Base-by-base conservation (phyloP, 345 rosid species). In the Microthlaspi erraticum region DNA sequence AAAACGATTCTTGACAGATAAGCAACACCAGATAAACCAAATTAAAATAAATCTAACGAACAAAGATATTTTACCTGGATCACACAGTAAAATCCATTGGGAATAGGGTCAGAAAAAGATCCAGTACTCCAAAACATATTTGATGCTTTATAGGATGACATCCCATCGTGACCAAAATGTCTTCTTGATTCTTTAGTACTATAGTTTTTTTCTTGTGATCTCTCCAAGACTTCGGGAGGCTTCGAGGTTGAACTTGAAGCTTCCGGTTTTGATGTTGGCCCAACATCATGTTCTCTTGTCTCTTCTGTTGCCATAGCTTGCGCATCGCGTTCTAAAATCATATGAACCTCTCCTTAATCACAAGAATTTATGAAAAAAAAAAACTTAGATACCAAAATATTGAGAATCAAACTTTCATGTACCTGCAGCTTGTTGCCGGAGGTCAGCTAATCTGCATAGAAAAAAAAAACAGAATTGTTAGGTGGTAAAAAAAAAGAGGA, bases 91-190 rank as follows among this genome's bases (percentile, higher is more conserved):
- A 89, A 89, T 38, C 96, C 95, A 82, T 78, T 77, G 52, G 93
- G 93, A 20, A 91, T 88, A n/a, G 71, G 83, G 29, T 84, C 87
- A 59, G 87, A 82, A 59, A 87, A 88, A 70, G 81, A 80, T 59
- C 93, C 89, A 17, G 84, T 89, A 72, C 81, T 88, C 98, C 96
- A 91, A 18, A 91, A 89, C 71, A 79, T 80, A 73, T 91, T 87
- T 6, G 99, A 89, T 71, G 91, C 91, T 44, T 79, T 85, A 71
- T 75, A 88, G 36, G 82, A 73, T 50, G 88, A 73, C 70, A 77
- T 45, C 38, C 43, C 82, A 78, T 83, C 86, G 62, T 82, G 81
- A 65, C 73, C 93, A 63, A 53, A 77, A 78, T 75, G 82, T 82
- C 77, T 79, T 43, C 78, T 86, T 34, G 86, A 81, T 71, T 80